Conservation (phyloP, 208 protist species). For the Phytomonas francai region DNA sequence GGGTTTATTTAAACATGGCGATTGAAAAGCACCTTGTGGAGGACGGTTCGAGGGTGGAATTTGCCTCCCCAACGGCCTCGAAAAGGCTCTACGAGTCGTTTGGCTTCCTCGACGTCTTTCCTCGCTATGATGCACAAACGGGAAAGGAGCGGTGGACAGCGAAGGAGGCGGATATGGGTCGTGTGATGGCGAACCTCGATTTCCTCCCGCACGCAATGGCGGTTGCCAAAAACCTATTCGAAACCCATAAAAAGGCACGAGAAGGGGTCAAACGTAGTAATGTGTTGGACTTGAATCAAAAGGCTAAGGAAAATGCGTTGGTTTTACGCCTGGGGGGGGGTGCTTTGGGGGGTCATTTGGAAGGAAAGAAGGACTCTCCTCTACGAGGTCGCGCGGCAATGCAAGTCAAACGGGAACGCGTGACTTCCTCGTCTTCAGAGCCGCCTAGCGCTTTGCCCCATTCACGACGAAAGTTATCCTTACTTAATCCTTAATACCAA, state of each 20-base stretch:
- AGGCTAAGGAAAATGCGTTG: too few species aligned
- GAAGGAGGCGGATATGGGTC: conserved; percentile 73
- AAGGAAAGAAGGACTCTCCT: too few species aligned
- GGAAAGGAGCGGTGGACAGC: conserved; percentile 62
- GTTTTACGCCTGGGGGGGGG: too few species aligned
- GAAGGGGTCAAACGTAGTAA: too few species aligned
- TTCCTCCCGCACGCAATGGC: conserved; percentile 33
- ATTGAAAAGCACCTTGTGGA: conserved; percentile 74
- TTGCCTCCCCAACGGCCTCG: conserved; percentile 44
- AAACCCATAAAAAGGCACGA: conserved; percentile 2
- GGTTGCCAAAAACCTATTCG: conserved; percentile 13
- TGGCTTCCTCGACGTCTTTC: conserved; percentile 70
- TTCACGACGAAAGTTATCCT: too few species aligned
- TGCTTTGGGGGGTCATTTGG: too few species aligned
- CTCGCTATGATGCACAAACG: conserved; percentile 56
- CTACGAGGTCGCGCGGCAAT: too few species aligned
- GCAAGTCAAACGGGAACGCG: too few species aligned
- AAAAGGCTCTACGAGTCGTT: conserved; percentile 63
- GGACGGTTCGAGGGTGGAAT: conserved; percentile 47
- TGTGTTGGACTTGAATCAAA: too few species aligned
- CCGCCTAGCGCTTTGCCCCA: too few species aligned
- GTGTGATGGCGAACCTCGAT: conserved; percentile 69
- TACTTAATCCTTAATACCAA: too few species aligned
- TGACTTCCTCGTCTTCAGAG: too few species aligned
- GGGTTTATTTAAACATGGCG: conserved; percentile 79